A percentile compares a stretch with the other conserved stretches of the same genome.
Conservation (phyloP, 2,329 filamentous ascomycete genomes). For the Cercospora brassicicola region DNA sequence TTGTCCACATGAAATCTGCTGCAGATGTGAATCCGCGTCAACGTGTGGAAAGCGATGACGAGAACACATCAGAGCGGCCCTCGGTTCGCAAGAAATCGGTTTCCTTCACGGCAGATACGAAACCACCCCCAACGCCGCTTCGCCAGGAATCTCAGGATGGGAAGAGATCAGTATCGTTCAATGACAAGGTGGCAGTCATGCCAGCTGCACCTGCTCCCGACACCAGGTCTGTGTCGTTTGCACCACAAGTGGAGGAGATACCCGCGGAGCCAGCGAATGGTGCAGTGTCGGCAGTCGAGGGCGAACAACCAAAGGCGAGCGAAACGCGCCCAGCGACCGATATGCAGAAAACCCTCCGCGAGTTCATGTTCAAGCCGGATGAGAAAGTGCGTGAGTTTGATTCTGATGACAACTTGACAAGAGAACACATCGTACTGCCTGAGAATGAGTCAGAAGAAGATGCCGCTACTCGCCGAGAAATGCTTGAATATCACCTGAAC, state of each 20-base stretch:
- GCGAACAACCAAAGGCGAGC: neutral
- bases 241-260: slow-evolving; percentile 37
- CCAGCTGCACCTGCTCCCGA: slow-evolving; percentile 39
- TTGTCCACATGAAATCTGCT: slow-evolving; percentile 15
- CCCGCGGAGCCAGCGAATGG: slow-evolving; percentile 24
- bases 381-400: slow-evolving; percentile 48
- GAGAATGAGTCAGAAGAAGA: slow-evolving; percentile 78
- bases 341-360: slow-evolving; percentile 32
- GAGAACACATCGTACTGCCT: slow-evolving; percentile 60
- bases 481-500: slow-evolving; percentile 84
- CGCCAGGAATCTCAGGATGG: slow-evolving; percentile 37
- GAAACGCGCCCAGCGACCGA: slow-evolving; percentile 13
- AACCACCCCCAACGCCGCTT: slow-evolving; percentile 45
- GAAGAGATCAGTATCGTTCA: slow-evolving; percentile 39
- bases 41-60: slow-evolving; percentile 8
- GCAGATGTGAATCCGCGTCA: slow-evolving; percentile 13
- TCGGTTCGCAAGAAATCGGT: slow-evolving; percentile 56
- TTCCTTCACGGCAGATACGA: slow-evolving; percentile 63
- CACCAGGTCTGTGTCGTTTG: slow-evolving; percentile 37
- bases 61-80: slow-evolving; percentile 14
- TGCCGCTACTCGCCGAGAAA: slow-evolving; percentile 75
- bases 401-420: slow-evolving; percentile 44
- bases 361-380: slow-evolving; percentile 37
- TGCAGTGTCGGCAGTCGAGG: neutral
- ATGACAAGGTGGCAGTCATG: slow-evolving; percentile 40